phyloP scores from a whole-genome alignment of 2,329 filamentous ascomycete species.

The Fusarium cicatricum region DNA sequence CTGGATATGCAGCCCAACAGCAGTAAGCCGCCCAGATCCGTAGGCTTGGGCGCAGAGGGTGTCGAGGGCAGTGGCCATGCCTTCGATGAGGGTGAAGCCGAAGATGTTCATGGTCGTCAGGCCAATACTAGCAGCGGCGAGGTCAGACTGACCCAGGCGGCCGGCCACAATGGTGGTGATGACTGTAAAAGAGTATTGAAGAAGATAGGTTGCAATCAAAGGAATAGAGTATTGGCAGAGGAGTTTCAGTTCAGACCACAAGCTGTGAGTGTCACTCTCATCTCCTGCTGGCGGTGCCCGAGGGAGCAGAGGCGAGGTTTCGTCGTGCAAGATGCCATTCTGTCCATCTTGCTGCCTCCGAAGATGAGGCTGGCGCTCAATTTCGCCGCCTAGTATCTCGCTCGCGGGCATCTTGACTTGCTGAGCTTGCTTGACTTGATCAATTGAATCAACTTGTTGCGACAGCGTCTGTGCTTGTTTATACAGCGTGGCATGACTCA shows the following conservation, averaged over 20 bases:
- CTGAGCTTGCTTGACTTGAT: too few relatives aligned
- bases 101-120: constrained; percentile 64
- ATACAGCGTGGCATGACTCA: too few relatives aligned
- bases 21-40: constrained; percentile 52
- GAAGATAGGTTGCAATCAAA: constrained; percentile 60
- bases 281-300: background rate
- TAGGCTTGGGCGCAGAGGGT: constrained; percentile 41
- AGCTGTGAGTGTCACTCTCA: constrained; percentile 9
- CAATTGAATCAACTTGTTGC: too few relatives aligned
- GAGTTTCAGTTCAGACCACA: constrained; percentile 28
- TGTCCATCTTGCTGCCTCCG: constrained; percentile 7
- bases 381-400: background rate
- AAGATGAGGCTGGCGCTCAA: constrained; percentile 2
- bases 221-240: constrained; percentile 50
- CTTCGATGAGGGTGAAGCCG: constrained; percentile 55
- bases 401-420: background rate
- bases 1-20: constrained; percentile 62
- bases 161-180: constrained; percentile 62
- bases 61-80: constrained; percentile 43
- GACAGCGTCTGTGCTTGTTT: too few relatives aligned
- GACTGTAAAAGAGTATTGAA: constrained; percentile 63
- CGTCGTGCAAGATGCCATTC: constrained; percentile 24
- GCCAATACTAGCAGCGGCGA: constrained; percentile 61
- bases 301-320: constrained; percentile 29
- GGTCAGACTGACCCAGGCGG: constrained; percentile 60